A percentile compares a stretch with the other conserved stretches of the same genome.
Conservation (phyloP, 2,329 filamentous ascomycete genomes). For the Teratosphaeria nubilosa region DNA sequence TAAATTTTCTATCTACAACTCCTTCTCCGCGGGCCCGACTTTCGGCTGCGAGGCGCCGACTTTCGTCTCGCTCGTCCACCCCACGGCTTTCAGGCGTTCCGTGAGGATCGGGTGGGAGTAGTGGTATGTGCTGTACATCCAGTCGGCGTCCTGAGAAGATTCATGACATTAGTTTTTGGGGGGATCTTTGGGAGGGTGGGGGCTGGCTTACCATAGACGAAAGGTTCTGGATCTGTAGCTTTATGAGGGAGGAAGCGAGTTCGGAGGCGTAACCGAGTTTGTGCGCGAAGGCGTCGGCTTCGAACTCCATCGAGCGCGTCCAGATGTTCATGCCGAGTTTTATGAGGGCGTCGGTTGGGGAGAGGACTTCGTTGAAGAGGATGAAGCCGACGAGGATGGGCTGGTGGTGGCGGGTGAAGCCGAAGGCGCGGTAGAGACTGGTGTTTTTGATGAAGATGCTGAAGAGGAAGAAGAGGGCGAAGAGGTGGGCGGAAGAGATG, state of each 20-base stretch:
- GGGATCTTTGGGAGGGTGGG: background rate
- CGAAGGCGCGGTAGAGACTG: conserved; percentile 83
- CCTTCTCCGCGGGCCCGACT: background rate
- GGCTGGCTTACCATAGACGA: conserved; percentile 62
- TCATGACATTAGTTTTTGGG: background rate
- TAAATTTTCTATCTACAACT: background rate
- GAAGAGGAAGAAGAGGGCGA: conserved; percentile 95
- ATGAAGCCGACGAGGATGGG: conserved; percentile 97
- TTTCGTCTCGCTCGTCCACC: conserved; percentile 64
- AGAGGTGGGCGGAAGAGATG: conserved; percentile 74
- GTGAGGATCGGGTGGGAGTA: conserved; percentile 95
- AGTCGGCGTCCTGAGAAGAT: conserved; percentile 75
- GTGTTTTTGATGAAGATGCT: conserved; percentile 94
- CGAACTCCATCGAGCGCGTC: conserved; percentile 88
- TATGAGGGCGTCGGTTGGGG: conserved; percentile 86
- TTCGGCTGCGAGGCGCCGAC: conserved; percentile 17
- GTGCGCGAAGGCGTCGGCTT: conserved; percentile 83
- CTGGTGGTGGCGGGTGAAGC: conserved; percentile 57
- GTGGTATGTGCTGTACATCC: conserved; percentile 97
- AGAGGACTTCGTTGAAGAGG: conserved; percentile 91
- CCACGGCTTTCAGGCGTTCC: conserved; percentile 81
- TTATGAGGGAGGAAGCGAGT: conserved; percentile 80
- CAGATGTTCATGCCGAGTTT: conserved; percentile 95
- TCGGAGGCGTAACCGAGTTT: conserved; percentile 74
- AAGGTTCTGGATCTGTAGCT: conserved; percentile 95